phyloP scores from a whole-genome alignment of 1,139 yeast genomes.

The Debaryomyces nepalensis region DNA sequence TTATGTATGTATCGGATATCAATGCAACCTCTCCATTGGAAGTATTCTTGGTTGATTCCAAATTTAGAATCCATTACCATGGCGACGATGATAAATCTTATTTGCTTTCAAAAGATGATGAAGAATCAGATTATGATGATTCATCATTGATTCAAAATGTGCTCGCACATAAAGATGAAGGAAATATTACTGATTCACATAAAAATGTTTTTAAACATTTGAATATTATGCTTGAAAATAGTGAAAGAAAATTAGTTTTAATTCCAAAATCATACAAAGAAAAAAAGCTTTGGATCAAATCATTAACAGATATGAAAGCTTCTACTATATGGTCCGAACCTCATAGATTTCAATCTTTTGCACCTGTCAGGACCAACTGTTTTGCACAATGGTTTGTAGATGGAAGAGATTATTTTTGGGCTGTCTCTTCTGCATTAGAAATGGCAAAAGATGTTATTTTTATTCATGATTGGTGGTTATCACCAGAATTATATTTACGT shows the following conservation, averaged over 20 bases:
- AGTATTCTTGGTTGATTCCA: constrained; percentile 81
- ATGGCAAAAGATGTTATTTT: constrained; percentile 94
- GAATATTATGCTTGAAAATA: constrained; percentile 73
- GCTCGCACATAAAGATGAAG: constrained; percentile 28
- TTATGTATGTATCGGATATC: constrained; percentile 84
- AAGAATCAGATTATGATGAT: constrained; percentile 54
- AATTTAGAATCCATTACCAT: constrained; percentile 60
- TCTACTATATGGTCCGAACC: constrained; percentile 71
- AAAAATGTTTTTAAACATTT: constrained; percentile 45
- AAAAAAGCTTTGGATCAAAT: constrained; percentile 74
- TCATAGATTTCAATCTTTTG: constrained; percentile 86
- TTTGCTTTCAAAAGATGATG: constrained; percentile 34
- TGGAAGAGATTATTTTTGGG: constrained; percentile 96
- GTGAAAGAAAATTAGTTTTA: constrained; percentile 76
- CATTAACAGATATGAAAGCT: constrained; percentile 71
- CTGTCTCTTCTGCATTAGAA: constrained; percentile 86
- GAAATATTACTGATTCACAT: constrained; percentile 20
- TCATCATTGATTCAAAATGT: constrained; percentile 35
- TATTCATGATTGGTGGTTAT: constrained; percentile 98
- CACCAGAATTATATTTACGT: constrained; percentile 90
- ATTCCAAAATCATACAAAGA: constrained; percentile 75
- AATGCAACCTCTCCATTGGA: constrained; percentile 88
- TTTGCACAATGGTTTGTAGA: constrained; percentile 98
- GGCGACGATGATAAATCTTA: constrained; percentile 39
- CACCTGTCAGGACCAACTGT: constrained; percentile 84